Conservation (phyloP, 2,329 filamentous ascomycete genomes). For the Cytospora piceae region DNA sequence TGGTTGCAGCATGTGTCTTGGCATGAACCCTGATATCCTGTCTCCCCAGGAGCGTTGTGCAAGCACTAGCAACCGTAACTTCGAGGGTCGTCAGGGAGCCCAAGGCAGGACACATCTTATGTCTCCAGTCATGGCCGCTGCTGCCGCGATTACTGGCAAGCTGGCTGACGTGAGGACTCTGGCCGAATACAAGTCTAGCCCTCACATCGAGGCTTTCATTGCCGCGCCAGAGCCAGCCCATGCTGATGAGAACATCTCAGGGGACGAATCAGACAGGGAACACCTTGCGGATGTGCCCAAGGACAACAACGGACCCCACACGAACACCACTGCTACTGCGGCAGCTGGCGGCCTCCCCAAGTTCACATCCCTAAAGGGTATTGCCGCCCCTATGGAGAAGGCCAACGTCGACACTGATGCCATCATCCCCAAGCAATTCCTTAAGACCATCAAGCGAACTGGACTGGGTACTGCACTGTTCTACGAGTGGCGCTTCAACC, state of each 20-base stretch:
- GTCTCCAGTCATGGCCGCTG: slow-evolving; percentile 96
- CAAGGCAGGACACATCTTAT: slow-evolving; percentile 91
- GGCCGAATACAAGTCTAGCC: slow-evolving; percentile 61
- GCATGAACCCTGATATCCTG: slow-evolving; percentile 98
- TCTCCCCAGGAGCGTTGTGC: slow-evolving; percentile 91
- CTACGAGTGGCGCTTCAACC: slow-evolving; percentile 77
- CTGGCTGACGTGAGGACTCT: slow-evolving; percentile 89
- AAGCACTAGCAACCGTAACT: slow-evolving; percentile 95
- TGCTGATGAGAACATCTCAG: slow-evolving; percentile 56
- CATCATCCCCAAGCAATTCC: slow-evolving; percentile 98
- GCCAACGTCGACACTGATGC: slow-evolving; percentile 98
- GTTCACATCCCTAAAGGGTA: slow-evolving; percentile 82
- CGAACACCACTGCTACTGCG: slow-evolving; percentile 60
- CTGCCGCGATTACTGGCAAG: slow-evolving; percentile 86
- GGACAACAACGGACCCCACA: slow-evolving; percentile 63
- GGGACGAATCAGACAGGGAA: slow-evolving; percentile 58
- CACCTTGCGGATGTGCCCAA: slow-evolving; percentile 61
- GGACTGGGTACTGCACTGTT: slow-evolving; percentile 89
- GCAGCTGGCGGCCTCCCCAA: slow-evolving; percentile 72
- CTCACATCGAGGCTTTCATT: slow-evolving; percentile 62
- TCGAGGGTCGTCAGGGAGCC: slow-evolving; percentile 94
- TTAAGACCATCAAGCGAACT: slow-evolving; percentile 98
- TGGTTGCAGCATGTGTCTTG: slow-evolving; percentile 97
- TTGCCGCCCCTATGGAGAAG: slow-evolving; percentile 84
- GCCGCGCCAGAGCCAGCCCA: slow-evolving; percentile 48